These are phyloP conservation scores for Yamadazyma diddensiae DNA, from an alignment of 1,139 yeast species.

Conservation along the genomic window DNA sequence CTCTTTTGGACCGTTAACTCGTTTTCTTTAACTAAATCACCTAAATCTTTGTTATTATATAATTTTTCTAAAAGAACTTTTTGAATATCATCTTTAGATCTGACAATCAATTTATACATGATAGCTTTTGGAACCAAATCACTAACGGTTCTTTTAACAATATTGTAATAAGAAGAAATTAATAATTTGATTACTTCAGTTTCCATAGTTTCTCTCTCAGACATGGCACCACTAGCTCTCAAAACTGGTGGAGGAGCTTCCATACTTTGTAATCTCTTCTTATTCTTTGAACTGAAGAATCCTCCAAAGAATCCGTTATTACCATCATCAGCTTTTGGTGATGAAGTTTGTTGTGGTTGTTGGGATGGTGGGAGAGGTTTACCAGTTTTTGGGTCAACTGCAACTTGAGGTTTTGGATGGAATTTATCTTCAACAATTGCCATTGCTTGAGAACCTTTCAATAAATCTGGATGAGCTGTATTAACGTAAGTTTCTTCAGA, in stretches of 20 bases:
- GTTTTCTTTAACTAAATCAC: constrained; percentile 82
- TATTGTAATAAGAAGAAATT: constrained; percentile 84
- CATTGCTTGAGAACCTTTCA: constrained; percentile 95
- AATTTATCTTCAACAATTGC: constrained; percentile 87
- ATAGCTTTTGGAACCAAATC: constrained; percentile 94
- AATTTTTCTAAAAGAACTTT: constrained; percentile 84
- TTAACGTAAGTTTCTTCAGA: constrained; percentile 93
- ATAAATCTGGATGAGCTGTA: constrained; percentile 95
- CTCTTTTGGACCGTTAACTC: constrained; percentile 93
- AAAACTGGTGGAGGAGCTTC: constrained; percentile 96
- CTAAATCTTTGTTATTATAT: constrained; percentile 73
- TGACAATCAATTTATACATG: constrained; percentile 84
- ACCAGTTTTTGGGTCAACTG: constrained; percentile 91
- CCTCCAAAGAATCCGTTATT: constrained; percentile 88
- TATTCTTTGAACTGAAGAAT: constrained; percentile 87
- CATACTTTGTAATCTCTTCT: constrained; percentile 92
- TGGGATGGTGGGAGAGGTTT: constrained; percentile 59
- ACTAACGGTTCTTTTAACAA: constrained; percentile 90
- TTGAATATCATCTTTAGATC: constrained; percentile 85
- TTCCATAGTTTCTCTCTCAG: constrained; percentile 94
- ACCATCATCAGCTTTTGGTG: constrained; percentile 34
- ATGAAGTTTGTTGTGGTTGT: constrained; percentile 31
- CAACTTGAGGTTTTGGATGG: constrained; percentile 78
- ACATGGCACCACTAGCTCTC: constrained; percentile 91
- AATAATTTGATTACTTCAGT: constrained; percentile 94